phyloP scores from a whole-genome alignment of 768 basidiomycete species.

The Tricholomella constricta region DNA sequence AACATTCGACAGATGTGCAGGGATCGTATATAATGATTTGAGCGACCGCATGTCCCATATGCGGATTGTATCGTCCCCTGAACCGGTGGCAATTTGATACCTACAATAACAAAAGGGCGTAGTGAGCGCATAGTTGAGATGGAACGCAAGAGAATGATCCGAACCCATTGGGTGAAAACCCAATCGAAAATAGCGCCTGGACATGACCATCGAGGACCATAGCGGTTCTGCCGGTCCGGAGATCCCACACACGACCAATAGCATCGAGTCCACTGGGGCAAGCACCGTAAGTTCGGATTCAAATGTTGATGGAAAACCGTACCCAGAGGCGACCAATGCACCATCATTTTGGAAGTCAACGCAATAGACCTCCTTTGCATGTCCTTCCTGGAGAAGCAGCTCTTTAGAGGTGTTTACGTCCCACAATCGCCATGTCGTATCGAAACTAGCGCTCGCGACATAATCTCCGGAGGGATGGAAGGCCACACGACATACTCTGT shows the following conservation, averaged over 20 bases:
- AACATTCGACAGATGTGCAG: constrained; percentile 93
- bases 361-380: constrained; percentile 94
- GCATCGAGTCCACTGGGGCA: constrained; percentile 84
- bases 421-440: constrained; percentile 98
- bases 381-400: constrained; percentile 90
- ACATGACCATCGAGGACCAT: constrained; percentile 99
- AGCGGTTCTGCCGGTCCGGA: constrained; percentile 91
- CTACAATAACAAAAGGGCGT: constrained; percentile 41
- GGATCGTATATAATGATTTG: constrained; percentile 93
- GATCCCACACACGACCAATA: constrained; percentile 96
- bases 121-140: constrained; percentile 8
- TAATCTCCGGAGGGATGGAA: constrained; percentile 97
- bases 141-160: constrained; percentile 31
- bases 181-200: constrained; percentile 86
- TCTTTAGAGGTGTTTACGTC: constrained; percentile 84
- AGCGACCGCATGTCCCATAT: constrained; percentile 98
- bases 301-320: constrained; percentile 24
- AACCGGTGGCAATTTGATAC: constrained; percentile 96
- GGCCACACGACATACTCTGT: constrained; percentile 89
- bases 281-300: background rate
- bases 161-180: constrained; percentile 95
- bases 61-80: constrained; percentile 95
- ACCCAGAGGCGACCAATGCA: constrained; percentile 92
- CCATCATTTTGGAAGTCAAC: constrained; percentile 98
- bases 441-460: constrained; percentile 93